Evolutionary conservation across 2,329 filamentous ascomycete species (phyloP).

Genomic region (Neobulgaria alba): DNA sequence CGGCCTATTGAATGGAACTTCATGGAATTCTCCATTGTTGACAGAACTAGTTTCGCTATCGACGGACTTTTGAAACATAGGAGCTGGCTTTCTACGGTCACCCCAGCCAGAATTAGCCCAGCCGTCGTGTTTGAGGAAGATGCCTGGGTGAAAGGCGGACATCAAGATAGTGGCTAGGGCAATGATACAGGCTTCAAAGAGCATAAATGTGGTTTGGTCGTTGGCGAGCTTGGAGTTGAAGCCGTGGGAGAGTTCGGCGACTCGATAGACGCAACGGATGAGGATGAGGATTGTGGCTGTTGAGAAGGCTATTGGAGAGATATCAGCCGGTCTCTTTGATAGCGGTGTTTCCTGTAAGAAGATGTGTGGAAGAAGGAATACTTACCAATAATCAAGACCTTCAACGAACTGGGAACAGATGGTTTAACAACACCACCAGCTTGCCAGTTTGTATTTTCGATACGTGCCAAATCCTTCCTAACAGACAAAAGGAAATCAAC

Average conservation of each 20-base stretch:
- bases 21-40: background rate
- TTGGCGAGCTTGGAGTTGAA: constrained; percentile 42
- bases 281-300: constrained; percentile 46
- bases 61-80: background rate
- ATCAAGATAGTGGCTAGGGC: constrained; percentile 23
- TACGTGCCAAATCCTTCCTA: constrained; percentile 2
- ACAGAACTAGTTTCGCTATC: background rate
- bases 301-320: constrained; percentile 27
- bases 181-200: constrained; percentile 34
- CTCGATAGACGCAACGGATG: constrained; percentile 46
- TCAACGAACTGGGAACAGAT: constrained; percentile 1
- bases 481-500: constrained; percentile 15
- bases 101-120: background rate
- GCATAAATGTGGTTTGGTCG: constrained; percentile 37
- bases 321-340: constrained; percentile 16
- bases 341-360: too few species aligned
- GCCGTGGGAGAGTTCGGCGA: constrained; percentile 46
- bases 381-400: constrained; percentile 1
- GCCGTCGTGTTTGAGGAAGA: constrained; percentile 3
- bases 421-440: background rate
- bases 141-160: constrained; percentile 29
- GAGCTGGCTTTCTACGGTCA: background rate
- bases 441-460: background rate
- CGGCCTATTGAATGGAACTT: background rate
- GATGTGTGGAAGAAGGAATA: background rate